A percentile compares a stretch with the other conserved stretches of the same genome.
phyloP scores from a whole-genome alignment of 148 eudicot genomes.

The Rhododendron molle region DNA sequence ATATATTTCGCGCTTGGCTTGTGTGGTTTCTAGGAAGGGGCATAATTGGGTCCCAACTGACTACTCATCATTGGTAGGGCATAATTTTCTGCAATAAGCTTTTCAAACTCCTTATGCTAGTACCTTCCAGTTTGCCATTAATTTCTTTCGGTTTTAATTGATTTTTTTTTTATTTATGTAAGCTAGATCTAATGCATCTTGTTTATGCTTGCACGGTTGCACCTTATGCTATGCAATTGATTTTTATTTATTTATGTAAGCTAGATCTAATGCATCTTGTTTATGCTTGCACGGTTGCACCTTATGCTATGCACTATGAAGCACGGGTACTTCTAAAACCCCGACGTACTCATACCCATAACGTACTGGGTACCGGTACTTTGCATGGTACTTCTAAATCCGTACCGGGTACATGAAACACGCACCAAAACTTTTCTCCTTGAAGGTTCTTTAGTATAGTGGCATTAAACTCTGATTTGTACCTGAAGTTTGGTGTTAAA shows the following conservation, averaged over 20 bases:
- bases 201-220: neutral
- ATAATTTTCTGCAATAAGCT: neutral
- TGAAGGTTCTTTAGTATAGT: no score
- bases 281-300: neutral
- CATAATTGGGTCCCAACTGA: neutral
- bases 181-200: neutral
- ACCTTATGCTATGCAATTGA: neutral
- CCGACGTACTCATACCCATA: no score
- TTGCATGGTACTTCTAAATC: no score
- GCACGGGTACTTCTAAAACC: no score
- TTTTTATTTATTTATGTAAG: no score
- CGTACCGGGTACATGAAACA: no score
- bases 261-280: neutral
- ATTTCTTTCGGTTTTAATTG: neutral
- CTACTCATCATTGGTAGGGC: neutral
- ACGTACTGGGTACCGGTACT: no score
- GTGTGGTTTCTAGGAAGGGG: neutral
- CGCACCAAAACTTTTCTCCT: no score
- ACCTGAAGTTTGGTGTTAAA: no score
- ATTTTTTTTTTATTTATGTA: no score
- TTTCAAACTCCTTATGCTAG: neutral
- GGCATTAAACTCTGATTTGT: no score
- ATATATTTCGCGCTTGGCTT: neutral
- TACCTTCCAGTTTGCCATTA: neutral
- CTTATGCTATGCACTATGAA: neutral